Evolutionary conservation across 73 alveolate genomes (phyloP), one percentile per base, ranked within the genome.

Genomic region (Effrenium voratum): DNA sequence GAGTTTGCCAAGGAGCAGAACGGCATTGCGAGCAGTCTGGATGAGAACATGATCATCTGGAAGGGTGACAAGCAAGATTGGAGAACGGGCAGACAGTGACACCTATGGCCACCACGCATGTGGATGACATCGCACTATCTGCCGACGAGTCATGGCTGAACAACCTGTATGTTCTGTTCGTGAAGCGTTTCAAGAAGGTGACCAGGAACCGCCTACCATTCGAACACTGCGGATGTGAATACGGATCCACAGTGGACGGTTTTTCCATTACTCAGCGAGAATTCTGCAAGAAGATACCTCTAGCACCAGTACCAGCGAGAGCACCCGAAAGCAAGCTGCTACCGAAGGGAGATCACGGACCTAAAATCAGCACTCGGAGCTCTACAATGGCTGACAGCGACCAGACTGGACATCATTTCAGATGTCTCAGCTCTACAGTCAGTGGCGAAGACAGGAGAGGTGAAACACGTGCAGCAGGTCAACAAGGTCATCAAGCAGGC

Each of bases 11-110:
- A 40, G 34, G 52, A 83, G 43, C 55, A 34, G 0, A 28, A 38
- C 32, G 93, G 55, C 15, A 19, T 3, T 13, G 57, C 52, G 30
- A n/a, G 57, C 15, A n/a, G 12, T 5, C 22, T 50, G n/a, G 93
- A 83, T 83, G 93, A 83, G 43, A 47, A 43, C 93, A n/a, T 34
- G 41, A 50, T 47, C 57, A 12, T 34, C 2, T 83, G 93, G 93
- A 52, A 52, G 49, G 30, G 38, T 36, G 40, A 75, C 2, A 8
- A 12, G 2, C 49, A 8, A 2, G 93, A 57, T 0, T n/a, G n/a
- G n/a, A n/a, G n/a, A n/a, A n/a, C n/a, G n/a, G n/a, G n/a, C 50
- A 41, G 3, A 6, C 49, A 28, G 26, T 57, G 26, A 52, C 3
- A 2, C 47, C 77, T 0, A 10, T 43, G 5, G 5, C 36, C 43